Evolutionary conservation across 805 yeast species (phyloP), one percentile per base, ranked within the genome.

Genomic region (Yarrowia phangngaensis): DNA sequence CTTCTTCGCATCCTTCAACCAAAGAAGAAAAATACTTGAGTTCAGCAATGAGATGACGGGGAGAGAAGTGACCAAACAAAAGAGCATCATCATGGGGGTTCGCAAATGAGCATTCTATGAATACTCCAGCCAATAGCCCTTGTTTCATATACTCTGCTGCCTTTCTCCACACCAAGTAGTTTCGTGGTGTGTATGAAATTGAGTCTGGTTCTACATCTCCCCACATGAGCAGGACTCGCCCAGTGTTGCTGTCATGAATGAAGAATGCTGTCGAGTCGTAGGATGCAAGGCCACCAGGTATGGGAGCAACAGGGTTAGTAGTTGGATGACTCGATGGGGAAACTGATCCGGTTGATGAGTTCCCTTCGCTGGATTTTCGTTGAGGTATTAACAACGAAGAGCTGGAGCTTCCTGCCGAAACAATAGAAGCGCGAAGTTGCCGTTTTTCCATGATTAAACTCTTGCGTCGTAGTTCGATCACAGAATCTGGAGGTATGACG

Each of bases 121-220:
- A 63, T 1, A 88, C 73, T 0, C 79, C 78, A 15, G 64, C 67
- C 33, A 88, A 64, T 11, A 63, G 52, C 3, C 67, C 62, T 4
- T 64, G 36, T 0, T 67, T 58, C 1, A 82, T 68, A 20, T 68
- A 56, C 0, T 72, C 70, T 0, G 82, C 75, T 3, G 84, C 67
- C 14, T 62, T 55, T 3, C 60, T 46, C 95, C 95, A 86, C 3
- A 85, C 72, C 1, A 52, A 45, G 7, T 52, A 45, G 32, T 76
- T 73, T 23, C 60, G 58, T 19, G 67, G 56, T 20, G 62, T 52
- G 6, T 63, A 56, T 8, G 84, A 75, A 1, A 69, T 60, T 4
- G 58, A 29, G 60, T 85, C 95, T 38, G 82, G 73, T 60, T 88
- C 95, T 26, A 85, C 76, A 60, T 88, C 97, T 1, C 97, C 97